Percentiles rank a stretch among this genome's conserved stretches.
phyloP scores from a whole-genome alignment of 2,329 filamentous ascomycete genomes.

The Cladosporium sp. region DNA sequence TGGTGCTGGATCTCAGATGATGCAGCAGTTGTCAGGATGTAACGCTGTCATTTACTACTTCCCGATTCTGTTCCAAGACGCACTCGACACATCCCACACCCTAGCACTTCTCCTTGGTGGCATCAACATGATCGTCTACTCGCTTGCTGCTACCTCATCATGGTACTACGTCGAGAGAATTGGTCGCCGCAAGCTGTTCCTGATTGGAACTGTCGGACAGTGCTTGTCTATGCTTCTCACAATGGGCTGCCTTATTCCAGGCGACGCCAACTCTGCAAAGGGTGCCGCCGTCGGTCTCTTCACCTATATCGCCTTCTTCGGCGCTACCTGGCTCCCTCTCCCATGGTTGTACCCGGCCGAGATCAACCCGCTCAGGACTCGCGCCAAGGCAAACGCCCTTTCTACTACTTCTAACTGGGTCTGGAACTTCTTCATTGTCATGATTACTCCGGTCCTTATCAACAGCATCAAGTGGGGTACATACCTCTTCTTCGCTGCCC shows the following conservation, averaged over 20 bases:
- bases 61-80: conserved; percentile 48
- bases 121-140: conserved; percentile 30
- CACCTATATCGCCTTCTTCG: conserved; percentile 35
- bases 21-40: conserved; percentile 27
- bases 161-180: conserved; percentile 67
- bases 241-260: conserved; percentile 36
- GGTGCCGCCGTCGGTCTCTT: conserved; percentile 36
- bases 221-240: conserved; percentile 54
- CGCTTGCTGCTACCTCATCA: conserved; percentile 51
- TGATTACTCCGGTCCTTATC: conserved; percentile 45
- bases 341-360: conserved; percentile 34
- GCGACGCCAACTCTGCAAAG: neutral
- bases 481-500: conserved; percentile 52
- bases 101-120: conserved; percentile 64
- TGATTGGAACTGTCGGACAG: conserved; percentile 51
- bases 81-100: conserved; percentile 58
- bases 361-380: conserved; percentile 39
- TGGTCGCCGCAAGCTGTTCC: conserved; percentile 48
- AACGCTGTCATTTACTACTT: conserved; percentile 30
- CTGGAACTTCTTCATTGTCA: conserved; percentile 50
- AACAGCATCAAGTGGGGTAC: conserved; percentile 35
- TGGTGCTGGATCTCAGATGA: conserved; percentile 24
- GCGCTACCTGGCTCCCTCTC: conserved; percentile 31
- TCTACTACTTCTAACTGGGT: conserved; percentile 17
- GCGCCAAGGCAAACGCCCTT: conserved; percentile 28